phyloP scores from a whole-genome alignment of 257 asterid species.

The Leptodermis oblonga region DNA sequence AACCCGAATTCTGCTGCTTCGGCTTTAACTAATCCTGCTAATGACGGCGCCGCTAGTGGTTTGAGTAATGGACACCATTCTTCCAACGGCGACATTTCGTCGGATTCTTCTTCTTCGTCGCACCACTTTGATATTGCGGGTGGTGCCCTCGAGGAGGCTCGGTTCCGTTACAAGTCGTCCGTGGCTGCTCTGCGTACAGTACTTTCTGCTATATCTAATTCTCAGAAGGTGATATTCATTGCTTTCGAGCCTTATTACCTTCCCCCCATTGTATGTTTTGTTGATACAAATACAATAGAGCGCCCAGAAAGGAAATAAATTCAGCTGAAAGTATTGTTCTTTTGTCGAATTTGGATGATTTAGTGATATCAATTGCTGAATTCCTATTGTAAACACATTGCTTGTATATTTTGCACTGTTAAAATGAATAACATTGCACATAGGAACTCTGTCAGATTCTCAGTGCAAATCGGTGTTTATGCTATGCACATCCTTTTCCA shows the following conservation, averaged over 20 bases:
- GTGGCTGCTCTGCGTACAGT: constrained; percentile 67
- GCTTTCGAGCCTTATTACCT: neutral
- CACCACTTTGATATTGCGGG: constrained; percentile 64
- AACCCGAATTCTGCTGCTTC: constrained; percentile 12
- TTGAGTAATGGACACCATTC: constrained; percentile 32
- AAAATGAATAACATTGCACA: neutral
- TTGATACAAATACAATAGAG: neutral
- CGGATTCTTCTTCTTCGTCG: constrained; percentile 54
- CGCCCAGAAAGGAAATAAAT: too few species aligned
- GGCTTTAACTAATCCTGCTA: constrained; percentile 11
- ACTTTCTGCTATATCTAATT: constrained; percentile 52
- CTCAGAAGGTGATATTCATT: constrained; percentile 49
- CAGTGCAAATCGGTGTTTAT: neutral
- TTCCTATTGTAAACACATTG: neutral
- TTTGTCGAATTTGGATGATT: neutral
- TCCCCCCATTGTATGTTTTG: neutral
- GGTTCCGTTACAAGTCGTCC: constrained; percentile 66
- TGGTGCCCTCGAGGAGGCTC: constrained; percentile 86
- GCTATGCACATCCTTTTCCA: neutral
- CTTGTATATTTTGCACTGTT: neutral
- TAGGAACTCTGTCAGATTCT: neutral
- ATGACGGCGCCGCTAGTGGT: constrained; percentile 13
- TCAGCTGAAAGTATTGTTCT: neutral
- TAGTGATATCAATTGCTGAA: neutral
- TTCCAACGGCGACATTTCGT: constrained; percentile 49